Evolutionary conservation across 495 filamentous ascomycete genomes (phyloP), one percentile per base, ranked within the genome.

Genomic region (Penicillium argentinense): DNA sequence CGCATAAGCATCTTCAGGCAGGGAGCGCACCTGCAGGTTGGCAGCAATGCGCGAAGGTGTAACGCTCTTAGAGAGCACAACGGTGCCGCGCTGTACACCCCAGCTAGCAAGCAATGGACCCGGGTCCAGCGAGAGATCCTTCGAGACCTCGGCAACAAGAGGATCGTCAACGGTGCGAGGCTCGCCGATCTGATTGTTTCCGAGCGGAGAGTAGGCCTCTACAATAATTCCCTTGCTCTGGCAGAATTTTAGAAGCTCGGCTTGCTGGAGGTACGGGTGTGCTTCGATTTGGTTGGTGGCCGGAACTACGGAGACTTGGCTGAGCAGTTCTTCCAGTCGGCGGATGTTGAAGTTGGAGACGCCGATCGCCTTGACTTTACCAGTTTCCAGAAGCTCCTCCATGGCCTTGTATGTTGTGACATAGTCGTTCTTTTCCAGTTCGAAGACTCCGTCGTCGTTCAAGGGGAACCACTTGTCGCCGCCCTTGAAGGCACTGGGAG

Each of bases 351-450:
- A 82, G 54, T 83, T 83, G 34, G 74, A 79, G 13, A 83, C 73
- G 9, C 81, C 79, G 45, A 88, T 81, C 8, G 75, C 69, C 51
- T 77, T 74, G 26, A 76, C 70, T 53, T 79, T 76, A 54, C 80
- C 80, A 25, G 76, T 78, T 3, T 65, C 39, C 30, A 86, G 66
- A 1, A 86, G 63, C 49, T 77, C 74, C 28, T 79, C 72, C 76
- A 83, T 79, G 30, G 80, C 82, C 37, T 75, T 73, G 85, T 87
- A 95, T 24, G 81, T 78, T 17, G 62, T 51, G 52, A 87, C 80
- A 29, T 86, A 74, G 42, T 61, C 53, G 13, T 53, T 28, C 3
- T 81, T 76, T 4, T 46, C 33, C 2, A 63, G 60, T 19, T 57
- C 44, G 43, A 67, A 64, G 4, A 64, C 47, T 7, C 57, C 63